Evolutionary conservation across 768 basidiomycete genomes (phyloP), one percentile per base, ranked within the genome.

Genomic region (Boletus barrowsii): DNA sequence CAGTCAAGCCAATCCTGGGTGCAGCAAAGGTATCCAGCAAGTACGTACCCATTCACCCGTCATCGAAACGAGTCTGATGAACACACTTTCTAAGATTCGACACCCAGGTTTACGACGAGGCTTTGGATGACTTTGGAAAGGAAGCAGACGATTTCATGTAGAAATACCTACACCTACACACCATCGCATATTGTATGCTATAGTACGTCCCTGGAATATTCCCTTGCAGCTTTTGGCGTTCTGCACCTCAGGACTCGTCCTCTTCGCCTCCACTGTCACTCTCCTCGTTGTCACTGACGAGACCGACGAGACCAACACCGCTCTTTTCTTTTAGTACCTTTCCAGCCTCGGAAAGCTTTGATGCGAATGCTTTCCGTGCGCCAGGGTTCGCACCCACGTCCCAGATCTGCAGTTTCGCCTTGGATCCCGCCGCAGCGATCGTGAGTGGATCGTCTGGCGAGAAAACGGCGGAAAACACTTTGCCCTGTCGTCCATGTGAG

Each of bases 381-480:
- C 90, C 90, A 17, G 78, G 73, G 67, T 91, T 98, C 5, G 90
- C 81, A 10, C 86, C 90, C 39, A 96, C 81, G 64, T 99, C 96
- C 96, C 96, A 99, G 15, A 99, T 78, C 69, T 98, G 96, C 7
- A 99, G 71, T 67, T 88, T 93, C 2, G 92, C 96, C 65, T 93
- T 90, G 3, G 93, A 95, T 13, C 97, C 97, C 30, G 90, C 96
- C 4, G 93, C 94, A 3, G 95, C 96, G 44, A 99, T 71, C 9
- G 91, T 97, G 47, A 98, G 83, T 2, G 94, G 89, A 64, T 95
- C 90, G 67, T 98, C 96, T 0, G 97, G 96, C 7, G 94, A 98
- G 77, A 88, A 98, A 0, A 81, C 78, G 0, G 87, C 79, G 7
- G 94, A 90, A 74, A 99, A 99, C 8, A 98, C 92, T 77, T 96